Conservation (phyloP, 495 filamentous ascomycete species). For the Aspergillus sclerotioniger region DNA sequence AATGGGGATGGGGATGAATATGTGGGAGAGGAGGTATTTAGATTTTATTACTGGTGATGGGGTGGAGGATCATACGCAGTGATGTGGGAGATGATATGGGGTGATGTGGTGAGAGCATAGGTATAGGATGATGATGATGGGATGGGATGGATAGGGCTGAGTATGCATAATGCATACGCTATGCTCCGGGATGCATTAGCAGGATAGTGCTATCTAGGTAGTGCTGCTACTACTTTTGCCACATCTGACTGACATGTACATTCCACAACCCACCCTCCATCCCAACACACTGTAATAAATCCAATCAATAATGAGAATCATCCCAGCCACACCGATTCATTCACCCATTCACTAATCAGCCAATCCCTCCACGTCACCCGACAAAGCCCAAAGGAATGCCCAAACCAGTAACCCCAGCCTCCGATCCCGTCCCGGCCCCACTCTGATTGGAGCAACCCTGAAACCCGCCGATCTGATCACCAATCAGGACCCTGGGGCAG, state of each 20-base stretch:
- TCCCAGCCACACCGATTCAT: too few species aligned
- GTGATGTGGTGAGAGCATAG: not conserved
- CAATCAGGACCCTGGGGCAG: too few species aligned
- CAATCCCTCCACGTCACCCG: too few species aligned
- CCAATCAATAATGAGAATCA: too few species aligned
- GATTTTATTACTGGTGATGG: slow-evolving; percentile 17
- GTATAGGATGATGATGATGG: not conserved
- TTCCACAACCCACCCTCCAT: too few species aligned
- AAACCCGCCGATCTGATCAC: not conserved
- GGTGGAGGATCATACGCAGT: not conserved
- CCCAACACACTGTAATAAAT: too few species aligned
- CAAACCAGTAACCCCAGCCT: not conserved
- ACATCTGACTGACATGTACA: too few species aligned
- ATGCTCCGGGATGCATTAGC: too few species aligned
- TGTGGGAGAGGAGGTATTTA: slow-evolving; percentile 39
- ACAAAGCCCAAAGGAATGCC: not conserved
- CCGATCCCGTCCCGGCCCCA: not conserved
- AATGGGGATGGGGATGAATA: slow-evolving; percentile 49
- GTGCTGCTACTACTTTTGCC: too few species aligned
- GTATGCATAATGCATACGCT: not conserved
- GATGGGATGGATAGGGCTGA: not conserved
- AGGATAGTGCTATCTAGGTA: too few species aligned
- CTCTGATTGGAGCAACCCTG: not conserved
- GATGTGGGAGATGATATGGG: not conserved
- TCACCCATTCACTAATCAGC: too few species aligned